Percentiles rank a stretch among this genome's conserved stretches.
phyloP scores from a whole-genome alignment of 495 filamentous ascomycete genomes.

The Hypoxylon fuscum region DNA sequence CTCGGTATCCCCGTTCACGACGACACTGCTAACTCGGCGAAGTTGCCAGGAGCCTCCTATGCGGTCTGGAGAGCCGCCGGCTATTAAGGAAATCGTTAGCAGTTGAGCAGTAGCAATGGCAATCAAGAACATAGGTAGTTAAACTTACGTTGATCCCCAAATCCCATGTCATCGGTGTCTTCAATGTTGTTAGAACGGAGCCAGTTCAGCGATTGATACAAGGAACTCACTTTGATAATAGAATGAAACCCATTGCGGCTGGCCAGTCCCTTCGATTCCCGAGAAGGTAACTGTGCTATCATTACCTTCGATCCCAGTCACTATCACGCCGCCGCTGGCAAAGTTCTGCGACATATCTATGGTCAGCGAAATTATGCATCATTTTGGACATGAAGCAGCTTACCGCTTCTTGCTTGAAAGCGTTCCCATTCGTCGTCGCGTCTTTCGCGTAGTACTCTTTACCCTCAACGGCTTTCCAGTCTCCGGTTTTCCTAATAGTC shows the following conservation, averaged over 20 bases:
- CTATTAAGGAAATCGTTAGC: constrained; percentile 11
- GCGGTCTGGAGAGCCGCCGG: constrained; percentile 51
- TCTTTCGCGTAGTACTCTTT: constrained; percentile 51
- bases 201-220: background rate
- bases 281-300: constrained; percentile 61
- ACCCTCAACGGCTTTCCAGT: constrained; percentile 53
- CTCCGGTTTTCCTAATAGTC: constrained; percentile 51
- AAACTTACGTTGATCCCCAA: constrained; percentile 52
- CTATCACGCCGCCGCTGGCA: constrained; percentile 52
- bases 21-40: constrained; percentile 53
- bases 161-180: constrained; percentile 55
- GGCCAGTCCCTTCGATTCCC: constrained; percentile 56
- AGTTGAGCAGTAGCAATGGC: background rate
- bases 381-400: background rate
- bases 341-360: constrained; percentile 47
- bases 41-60: constrained; percentile 56
- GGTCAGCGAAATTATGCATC: background rate
- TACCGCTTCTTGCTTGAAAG: constrained; percentile 59
- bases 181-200: constrained; percentile 14
- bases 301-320: constrained; percentile 61
- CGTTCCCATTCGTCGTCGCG: constrained; percentile 50
- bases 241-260: constrained; percentile 65
- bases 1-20: constrained; percentile 50
- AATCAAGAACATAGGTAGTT: too few relatives aligned
- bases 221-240: constrained; percentile 55